Evolutionary conservation across 2,329 filamentous ascomycete species (phyloP).

Genomic region (Penicillium sp.): DNA sequence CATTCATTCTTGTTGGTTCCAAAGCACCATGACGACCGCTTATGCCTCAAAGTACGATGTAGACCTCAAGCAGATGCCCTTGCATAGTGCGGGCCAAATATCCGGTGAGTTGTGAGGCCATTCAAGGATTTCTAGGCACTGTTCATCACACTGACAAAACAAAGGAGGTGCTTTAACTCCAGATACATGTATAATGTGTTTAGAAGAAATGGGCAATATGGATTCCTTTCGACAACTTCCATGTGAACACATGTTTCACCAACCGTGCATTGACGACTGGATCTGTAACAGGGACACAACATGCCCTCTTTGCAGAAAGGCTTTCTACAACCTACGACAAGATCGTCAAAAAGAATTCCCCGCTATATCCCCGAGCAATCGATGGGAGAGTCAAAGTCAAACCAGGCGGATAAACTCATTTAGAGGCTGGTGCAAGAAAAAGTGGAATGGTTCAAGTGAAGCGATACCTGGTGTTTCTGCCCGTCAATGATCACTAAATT

Average conservation of each 20-base stretch:
- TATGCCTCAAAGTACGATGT: neutral
- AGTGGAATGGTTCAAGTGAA: neutral
- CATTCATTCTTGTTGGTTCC: neutral
- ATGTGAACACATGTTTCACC: neutral
- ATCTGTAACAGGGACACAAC: neutral
- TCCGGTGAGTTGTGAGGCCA: neutral
- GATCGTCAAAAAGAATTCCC: neutral
- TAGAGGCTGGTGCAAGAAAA: slow-evolving; percentile 1
- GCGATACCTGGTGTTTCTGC: neutral
- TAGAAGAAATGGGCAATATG: neutral
- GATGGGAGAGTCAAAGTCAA: neutral
- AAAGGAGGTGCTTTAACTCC: neutral
- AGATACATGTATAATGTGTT: slow-evolving; percentile 1
- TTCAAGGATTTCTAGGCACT: no score
- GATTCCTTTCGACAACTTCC: neutral
- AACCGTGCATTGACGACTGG: neutral
- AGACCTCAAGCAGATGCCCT: neutral
- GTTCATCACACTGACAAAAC: neutral
- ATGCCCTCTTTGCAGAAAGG: neutral
- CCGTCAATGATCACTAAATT: neutral
- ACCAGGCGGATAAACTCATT: neutral
- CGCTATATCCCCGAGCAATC: neutral
- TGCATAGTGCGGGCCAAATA: neutral
- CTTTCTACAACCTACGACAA: neutral
- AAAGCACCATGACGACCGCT: neutral